Conservation (phyloP, 164 flowering plant species). For the Vitis labrusca region DNA sequence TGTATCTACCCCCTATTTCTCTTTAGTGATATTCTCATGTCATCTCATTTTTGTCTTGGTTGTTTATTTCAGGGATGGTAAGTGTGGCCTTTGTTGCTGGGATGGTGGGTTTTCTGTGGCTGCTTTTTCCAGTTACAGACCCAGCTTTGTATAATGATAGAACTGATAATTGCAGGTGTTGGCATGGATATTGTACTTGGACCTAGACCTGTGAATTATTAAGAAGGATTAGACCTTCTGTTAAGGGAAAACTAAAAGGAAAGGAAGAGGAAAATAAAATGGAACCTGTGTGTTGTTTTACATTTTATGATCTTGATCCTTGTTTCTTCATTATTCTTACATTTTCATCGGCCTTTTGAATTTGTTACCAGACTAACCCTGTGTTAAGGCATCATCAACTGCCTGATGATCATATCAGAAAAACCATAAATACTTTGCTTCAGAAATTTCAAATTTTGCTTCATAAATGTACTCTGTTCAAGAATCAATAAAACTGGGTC, state of each 20-base stretch:
- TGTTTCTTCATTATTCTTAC: too few species aligned
- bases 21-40: neutral
- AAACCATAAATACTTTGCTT: too few species aligned
- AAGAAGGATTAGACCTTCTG: neutral
- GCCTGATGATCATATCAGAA: too few species aligned
- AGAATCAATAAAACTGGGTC: too few species aligned
- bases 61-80: slow-evolving; percentile 46
- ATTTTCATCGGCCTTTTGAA: too few species aligned
- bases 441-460: too few species aligned
- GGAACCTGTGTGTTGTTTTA: neutral
- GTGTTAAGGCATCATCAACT: too few species aligned
- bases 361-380: too few species aligned
- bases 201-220: slow-evolving; percentile 6
- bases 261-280: neutral
- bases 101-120: slow-evolving; percentile 41
- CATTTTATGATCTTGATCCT: too few species aligned
- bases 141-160: slow-evolving; percentile 59
- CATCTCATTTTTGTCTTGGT: neutral
- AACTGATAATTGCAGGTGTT: slow-evolving; percentile 61
- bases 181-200: slow-evolving; percentile 77
- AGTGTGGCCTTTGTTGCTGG: slow-evolving; percentile 57
- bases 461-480: too few species aligned
- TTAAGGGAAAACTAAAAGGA: neutral
- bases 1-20: too few species aligned
- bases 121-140: slow-evolving; percentile 65